Conservation (phyloP, 257 asterid genomes). For the Gynochthodes officinalis region DNA sequence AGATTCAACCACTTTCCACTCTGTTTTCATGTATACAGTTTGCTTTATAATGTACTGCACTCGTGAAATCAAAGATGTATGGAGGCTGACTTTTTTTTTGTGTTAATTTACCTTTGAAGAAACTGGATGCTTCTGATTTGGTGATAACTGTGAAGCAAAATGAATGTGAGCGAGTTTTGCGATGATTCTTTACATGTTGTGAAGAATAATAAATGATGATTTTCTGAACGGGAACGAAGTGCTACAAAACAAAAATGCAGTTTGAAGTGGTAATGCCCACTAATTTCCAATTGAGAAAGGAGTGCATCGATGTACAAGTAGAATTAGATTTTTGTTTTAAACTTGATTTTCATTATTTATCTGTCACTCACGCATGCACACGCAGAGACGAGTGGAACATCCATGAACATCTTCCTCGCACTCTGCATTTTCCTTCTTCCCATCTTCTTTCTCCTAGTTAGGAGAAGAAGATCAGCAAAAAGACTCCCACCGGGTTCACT, state of each 20-base stretch:
- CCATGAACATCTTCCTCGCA: constrained; percentile 19
- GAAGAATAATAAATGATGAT: not conserved
- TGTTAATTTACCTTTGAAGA: not conserved
- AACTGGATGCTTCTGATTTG: not conserved
- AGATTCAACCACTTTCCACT: not conserved
- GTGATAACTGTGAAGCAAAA: not conserved
- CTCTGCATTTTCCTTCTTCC: constrained; percentile 35
- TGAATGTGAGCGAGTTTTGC: no score
- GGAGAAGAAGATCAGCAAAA: constrained; percentile 14
- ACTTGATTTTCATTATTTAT: not conserved
- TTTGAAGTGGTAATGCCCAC: no score
- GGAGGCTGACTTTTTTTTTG: not conserved
- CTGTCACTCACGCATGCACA: not conserved
- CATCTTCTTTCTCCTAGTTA: constrained; percentile 22
- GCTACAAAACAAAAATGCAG: no score
- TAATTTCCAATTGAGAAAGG: no score
- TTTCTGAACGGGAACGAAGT: no score
- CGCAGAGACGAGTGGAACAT: not conserved
- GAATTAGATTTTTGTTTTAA: no score
- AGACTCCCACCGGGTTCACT: constrained; percentile 58
- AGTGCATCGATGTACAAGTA: no score
- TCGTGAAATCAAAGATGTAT: not conserved
- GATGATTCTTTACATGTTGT: not conserved
- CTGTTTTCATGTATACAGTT: not conserved
- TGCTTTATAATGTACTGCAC: not conserved